Conservation (phyloP, 768 basidiomycete genomes). For the Hydnum rufescens region DNA sequence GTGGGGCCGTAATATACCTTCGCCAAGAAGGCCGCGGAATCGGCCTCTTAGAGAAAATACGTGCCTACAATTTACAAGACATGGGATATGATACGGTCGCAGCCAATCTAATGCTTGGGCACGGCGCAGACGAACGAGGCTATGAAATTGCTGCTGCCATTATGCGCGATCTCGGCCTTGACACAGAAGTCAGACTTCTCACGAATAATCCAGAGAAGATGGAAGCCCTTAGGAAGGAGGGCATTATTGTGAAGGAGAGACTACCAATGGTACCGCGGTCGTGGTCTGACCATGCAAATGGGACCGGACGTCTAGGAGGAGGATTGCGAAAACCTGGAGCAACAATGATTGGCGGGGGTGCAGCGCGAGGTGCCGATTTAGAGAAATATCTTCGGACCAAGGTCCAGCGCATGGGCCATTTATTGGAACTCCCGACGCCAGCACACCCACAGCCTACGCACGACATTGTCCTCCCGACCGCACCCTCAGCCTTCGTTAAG, state of each 20-base stretch:
- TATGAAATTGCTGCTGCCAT: slow-evolving; percentile 89
- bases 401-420: slow-evolving; percentile 92
- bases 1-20: slow-evolving; percentile 86
- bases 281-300: slow-evolving; percentile 28
- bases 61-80: slow-evolving; percentile 95
- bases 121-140: slow-evolving; percentile 80
- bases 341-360: slow-evolving; percentile 62
- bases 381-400: slow-evolving; percentile 94
- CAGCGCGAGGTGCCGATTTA: slow-evolving; percentile 63
- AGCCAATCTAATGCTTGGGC: slow-evolving; percentile 88
- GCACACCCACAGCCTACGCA: background rate
- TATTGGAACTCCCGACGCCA: slow-evolving; percentile 32
- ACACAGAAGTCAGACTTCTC: slow-evolving; percentile 44
- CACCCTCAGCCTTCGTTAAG: too few species aligned
- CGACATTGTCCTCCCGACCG: background rate
- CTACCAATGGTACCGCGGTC: slow-evolving; percentile 89
- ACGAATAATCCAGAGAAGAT: slow-evolving; percentile 99
- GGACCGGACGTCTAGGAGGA: slow-evolving; percentile 10
- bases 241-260: slow-evolving; percentile 59
- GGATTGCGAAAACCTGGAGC: slow-evolving; percentile 33
- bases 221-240: slow-evolving; percentile 64
- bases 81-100: slow-evolving; percentile 97
- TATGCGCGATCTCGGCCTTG: slow-evolving; percentile 62
- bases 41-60: slow-evolving; percentile 84
- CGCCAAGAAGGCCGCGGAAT: slow-evolving; percentile 97